Conservation (phyloP, 2,329 filamentous ascomycete species). For the Aspergillus vadensis region DNA sequence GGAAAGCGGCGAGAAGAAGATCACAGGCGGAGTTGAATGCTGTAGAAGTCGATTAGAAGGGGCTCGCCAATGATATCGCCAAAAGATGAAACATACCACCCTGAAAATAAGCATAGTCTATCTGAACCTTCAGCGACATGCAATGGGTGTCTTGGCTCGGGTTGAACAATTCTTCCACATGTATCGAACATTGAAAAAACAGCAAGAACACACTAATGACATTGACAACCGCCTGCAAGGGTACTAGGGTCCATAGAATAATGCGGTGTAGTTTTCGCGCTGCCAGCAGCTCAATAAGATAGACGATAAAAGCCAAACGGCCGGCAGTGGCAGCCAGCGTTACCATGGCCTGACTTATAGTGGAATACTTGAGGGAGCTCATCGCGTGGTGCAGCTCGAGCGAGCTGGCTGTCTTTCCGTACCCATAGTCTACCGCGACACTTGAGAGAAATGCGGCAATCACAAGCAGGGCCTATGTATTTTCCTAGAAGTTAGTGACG, state of each 20-base stretch:
- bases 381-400: background rate
- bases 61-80: fast-evolving
- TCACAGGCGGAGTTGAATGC: slow-evolving; percentile 5
- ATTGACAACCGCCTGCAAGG: background rate
- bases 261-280: background rate
- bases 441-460: background rate
- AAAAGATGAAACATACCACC: background rate
- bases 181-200: background rate
- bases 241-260: background rate
- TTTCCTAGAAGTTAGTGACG: background rate
- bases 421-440: background rate
- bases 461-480: background rate
- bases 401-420: background rate
- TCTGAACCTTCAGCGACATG: slow-evolving; percentile 3
- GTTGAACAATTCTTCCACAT: background rate
- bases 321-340: background rate
- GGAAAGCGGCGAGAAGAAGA: background rate
- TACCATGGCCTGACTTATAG: background rate
- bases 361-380: background rate
- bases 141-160: background rate
- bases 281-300: background rate
- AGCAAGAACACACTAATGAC: background rate
- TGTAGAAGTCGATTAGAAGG: background rate
- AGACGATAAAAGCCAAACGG: background rate
- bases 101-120: slow-evolving; percentile 6